phyloP scores from a whole-genome alignment of 352 stramenopile genomes.

The Phytophthora ramorum region DNA sequence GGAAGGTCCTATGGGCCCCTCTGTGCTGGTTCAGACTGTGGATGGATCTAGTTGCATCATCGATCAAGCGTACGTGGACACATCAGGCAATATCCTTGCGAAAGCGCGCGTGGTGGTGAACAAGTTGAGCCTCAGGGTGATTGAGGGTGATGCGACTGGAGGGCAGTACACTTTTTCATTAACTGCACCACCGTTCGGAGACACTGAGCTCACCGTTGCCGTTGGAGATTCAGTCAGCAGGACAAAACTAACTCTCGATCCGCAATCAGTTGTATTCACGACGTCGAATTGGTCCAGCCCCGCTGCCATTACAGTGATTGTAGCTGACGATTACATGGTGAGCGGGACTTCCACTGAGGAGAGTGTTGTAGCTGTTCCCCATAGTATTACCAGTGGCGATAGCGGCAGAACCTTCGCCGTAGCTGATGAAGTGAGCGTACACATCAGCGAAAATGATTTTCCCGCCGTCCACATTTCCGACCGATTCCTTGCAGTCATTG shows the following conservation, averaged over 20 bases:
- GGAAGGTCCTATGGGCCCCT: conserved; percentile 58
- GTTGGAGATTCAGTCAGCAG: conserved; percentile 20
- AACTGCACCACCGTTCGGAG: conserved; percentile 43
- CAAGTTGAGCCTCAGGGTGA: conserved; percentile 24
- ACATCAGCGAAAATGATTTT: conserved; percentile 62
- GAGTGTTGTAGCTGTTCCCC: conserved; percentile 34
- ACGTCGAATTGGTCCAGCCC: conserved; percentile 51
- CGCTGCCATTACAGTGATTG: conserved; percentile 35
- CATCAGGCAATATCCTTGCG: conserved; percentile 38
- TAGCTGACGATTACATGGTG: conserved; percentile 34
- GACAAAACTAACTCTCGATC: conserved; percentile 35
- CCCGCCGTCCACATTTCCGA: conserved; percentile 60
- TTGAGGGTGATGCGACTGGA: conserved; percentile 35
- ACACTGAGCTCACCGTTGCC: conserved; percentile 20
- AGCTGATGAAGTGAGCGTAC: conserved; percentile 40
- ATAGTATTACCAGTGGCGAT: conserved; percentile 45
- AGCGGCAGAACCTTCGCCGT: conserved; percentile 43
- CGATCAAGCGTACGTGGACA: conserved; percentile 59
- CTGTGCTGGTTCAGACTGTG: conserved; percentile 59
- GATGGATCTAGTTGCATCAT: conserved; percentile 49
- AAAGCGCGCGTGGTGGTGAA: conserved; percentile 53
- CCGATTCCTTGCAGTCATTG: conserved; percentile 52
- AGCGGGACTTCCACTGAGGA: conserved; percentile 17
- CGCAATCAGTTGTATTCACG: conserved; percentile 46
- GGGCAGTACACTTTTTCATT: conserved; percentile 52